Percentiles rank a stretch among this genome's conserved stretches.
Conservation (phyloP, 2,329 filamentous ascomycete genomes). For the Ramichloridium luteum region DNA sequence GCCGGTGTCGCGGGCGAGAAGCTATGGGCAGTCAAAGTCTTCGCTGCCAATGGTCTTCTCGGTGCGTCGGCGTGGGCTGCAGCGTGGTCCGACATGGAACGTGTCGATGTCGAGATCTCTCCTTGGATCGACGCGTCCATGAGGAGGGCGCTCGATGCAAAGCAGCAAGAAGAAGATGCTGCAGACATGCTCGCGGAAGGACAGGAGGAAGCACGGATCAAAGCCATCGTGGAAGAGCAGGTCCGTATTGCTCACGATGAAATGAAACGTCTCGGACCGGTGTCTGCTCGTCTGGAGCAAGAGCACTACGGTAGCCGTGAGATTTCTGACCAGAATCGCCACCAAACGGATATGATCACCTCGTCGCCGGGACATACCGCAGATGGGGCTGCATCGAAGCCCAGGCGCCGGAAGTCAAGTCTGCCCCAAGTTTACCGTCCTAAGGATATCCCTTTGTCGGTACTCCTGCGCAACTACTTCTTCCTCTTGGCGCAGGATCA, state of each 20-base stretch:
- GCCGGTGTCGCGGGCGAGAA: slow-evolving; percentile 32
- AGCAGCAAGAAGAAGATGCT: slow-evolving; percentile 32
- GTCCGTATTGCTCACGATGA: slow-evolving; percentile 8
- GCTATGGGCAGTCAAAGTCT: slow-evolving; percentile 72
- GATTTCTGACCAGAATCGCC: background rate
- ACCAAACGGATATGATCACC: background rate
- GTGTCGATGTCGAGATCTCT: slow-evolving; percentile 87
- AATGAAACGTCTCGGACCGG: slow-evolving; percentile 1
- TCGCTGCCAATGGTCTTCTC: slow-evolving; percentile 92
- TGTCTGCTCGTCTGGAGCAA: background rate
- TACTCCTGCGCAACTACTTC: slow-evolving; percentile 43
- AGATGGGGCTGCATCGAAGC: background rate
- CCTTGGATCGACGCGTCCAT: slow-evolving; percentile 53
- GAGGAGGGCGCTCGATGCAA: slow-evolving; percentile 46
- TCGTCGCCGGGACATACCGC: background rate
- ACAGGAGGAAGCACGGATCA: slow-evolving; percentile 19
- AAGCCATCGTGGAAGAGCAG: slow-evolving; percentile 15
- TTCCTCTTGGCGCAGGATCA: slow-evolving; percentile 40
- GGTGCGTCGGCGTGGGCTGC: slow-evolving; percentile 81
- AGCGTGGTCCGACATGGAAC: slow-evolving; percentile 95
- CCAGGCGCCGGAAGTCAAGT: slow-evolving; percentile 4
- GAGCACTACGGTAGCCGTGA: background rate
- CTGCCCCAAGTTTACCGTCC: slow-evolving; percentile 22
- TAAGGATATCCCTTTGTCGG: slow-evolving; percentile 39
- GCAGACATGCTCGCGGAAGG: slow-evolving; percentile 21